Percentiles rank a stretch among this genome's conserved stretches.
Evolutionary conservation across 805 yeast species (phyloP).

Genomic region (Candida morakotiae): DNA sequence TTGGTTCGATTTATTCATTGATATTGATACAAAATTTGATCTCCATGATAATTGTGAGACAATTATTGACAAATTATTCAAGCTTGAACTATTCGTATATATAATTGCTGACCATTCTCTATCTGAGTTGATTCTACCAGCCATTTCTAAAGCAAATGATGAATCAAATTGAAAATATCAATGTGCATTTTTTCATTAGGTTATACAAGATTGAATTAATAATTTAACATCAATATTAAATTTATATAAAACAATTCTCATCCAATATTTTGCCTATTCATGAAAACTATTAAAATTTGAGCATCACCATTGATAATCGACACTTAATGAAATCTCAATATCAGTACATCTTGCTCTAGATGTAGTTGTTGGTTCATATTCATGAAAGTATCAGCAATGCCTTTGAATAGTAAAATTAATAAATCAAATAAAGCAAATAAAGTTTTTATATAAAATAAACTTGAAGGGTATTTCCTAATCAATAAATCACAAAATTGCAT

Average conservation of each 20-base stretch:
- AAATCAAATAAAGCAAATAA: constrained; percentile 79
- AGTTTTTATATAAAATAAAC: constrained; percentile 69
- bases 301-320: constrained; percentile 70
- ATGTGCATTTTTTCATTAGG: constrained; percentile 33
- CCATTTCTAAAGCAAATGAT: constrained; percentile 87
- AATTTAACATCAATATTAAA: constrained; percentile 74
- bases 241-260: constrained; percentile 48
- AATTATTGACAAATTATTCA: constrained; percentile 65
- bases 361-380: constrained; percentile 77
- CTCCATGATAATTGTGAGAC: constrained; percentile 78
- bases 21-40: constrained; percentile 34
- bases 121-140: constrained; percentile 69
- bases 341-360: constrained; percentile 46
- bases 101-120: constrained; percentile 55
- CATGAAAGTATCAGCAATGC: constrained; percentile 78
- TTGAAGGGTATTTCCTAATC: constrained; percentile 64
- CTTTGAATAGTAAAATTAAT: constrained; percentile 69
- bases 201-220: constrained; percentile 71
- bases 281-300: constrained; percentile 59
- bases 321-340: constrained; percentile 60
- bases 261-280: constrained; percentile 64
- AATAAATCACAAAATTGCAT: constrained; percentile 70
- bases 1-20: constrained; percentile 19
- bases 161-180: constrained; percentile 63
- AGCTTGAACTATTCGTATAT: constrained; percentile 27